Percentiles rank a stretch among this genome's conserved stretches.
These are phyloP conservation scores for Tanacetum coccineum DNA, from an alignment of 129 eudicot genomes.

Conservation along the genomic window DNA sequence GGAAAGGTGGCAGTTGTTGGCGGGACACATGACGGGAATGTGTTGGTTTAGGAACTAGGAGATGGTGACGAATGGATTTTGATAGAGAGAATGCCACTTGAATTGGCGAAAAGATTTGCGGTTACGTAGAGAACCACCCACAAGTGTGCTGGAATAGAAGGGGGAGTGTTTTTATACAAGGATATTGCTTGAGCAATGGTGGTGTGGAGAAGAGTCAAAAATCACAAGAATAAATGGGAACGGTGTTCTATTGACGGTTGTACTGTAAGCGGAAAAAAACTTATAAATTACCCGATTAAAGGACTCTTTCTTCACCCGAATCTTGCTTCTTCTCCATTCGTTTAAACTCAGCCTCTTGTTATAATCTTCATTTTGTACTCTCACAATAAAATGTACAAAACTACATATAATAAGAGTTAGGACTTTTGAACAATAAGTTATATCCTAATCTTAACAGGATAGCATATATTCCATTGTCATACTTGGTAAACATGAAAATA, in stretches of 20 bases:
- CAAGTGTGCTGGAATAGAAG: conserved; percentile 74
- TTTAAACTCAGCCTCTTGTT: conserved; percentile 9
- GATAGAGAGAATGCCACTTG: too few species aligned
- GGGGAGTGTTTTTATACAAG: conserved; percentile 49
- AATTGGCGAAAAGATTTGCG: conserved; percentile 26
- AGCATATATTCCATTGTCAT: neutral
- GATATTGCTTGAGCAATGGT: conserved; percentile 48
- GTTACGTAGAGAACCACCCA: conserved; percentile 41
- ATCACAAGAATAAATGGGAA: conserved; percentile 35
- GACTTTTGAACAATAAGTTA: too few species aligned
- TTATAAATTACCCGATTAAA: conserved; percentile 38
- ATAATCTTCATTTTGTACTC: neutral
- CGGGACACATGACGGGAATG: too few species aligned
- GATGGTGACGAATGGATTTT: too few species aligned
- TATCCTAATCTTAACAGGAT: too few species aligned
- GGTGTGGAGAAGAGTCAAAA: conserved; percentile 42
- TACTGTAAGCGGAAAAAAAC: conserved; percentile 27
- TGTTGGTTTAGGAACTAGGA: too few species aligned
- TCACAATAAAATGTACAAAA: neutral
- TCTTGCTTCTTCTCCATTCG: conserved; percentile 32
- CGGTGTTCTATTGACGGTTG: conserved; percentile 53
- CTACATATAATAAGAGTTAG: too few species aligned
- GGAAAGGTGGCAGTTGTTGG: too few species aligned
- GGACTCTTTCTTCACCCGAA: conserved; percentile 69
- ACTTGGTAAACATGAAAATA: neutral